phyloP scores from a whole-genome alignment of 352 stramenopile genomes.

The Phytophthora lateralis region DNA sequence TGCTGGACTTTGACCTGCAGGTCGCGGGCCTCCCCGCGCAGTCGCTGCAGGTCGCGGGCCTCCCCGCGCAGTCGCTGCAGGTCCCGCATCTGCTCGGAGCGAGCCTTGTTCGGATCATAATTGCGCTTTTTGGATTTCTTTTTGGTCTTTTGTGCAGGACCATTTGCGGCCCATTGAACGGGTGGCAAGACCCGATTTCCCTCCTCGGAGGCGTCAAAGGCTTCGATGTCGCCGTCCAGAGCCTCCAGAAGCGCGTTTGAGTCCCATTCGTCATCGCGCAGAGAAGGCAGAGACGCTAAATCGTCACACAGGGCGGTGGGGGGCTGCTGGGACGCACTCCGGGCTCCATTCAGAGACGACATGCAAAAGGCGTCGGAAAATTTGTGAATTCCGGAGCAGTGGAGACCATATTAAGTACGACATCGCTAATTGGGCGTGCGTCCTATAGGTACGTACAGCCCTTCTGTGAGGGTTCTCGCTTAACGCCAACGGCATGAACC shows the following conservation, averaged over 20 bases:
- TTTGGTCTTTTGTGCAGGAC: neutral
- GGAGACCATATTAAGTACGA: too few species aligned
- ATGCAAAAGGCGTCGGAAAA: too few species aligned
- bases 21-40: constrained; percentile 6
- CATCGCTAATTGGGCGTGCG: too few species aligned
- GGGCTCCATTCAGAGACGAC: neutral
- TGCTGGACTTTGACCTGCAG: constrained; percentile 12
- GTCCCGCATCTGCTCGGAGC: constrained; percentile 9
- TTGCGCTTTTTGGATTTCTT: constrained; percentile 19
- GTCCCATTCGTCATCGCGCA: neutral
- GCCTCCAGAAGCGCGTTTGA: neutral
- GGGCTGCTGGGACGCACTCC: neutral
- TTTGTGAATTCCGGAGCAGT: too few species aligned
- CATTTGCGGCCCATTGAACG: neutral
- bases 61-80: constrained; percentile 10
- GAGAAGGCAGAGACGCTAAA: neutral
- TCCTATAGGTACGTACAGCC: too few species aligned
- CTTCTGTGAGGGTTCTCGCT: too few species aligned
- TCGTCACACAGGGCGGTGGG: neutral
- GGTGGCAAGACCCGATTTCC: neutral
- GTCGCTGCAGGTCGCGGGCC: constrained; percentile 3
- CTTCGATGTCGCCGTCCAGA: neutral
- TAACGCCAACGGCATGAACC: too few species aligned
- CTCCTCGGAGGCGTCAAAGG: neutral
- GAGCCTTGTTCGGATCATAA: constrained; percentile 28